Conservation (phyloP, 2,329 filamentous ascomycete genomes). For the Fusarium brevicatenulatum region DNA sequence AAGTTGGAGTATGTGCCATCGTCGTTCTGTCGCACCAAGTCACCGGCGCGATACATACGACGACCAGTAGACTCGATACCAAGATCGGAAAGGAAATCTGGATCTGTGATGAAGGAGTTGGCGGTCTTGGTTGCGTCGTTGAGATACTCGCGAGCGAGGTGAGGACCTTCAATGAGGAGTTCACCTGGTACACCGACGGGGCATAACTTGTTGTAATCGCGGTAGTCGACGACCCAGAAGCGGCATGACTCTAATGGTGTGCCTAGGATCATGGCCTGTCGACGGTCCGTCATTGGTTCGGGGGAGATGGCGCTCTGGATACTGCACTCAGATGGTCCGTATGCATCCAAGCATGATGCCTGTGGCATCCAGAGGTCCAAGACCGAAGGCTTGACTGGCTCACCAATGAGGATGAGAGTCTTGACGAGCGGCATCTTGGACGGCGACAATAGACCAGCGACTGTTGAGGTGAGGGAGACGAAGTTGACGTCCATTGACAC, state of each 20-base stretch:
- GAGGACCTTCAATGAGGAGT: background rate
- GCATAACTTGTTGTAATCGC: background rate
- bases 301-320: background rate
- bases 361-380: constrained; percentile 1
- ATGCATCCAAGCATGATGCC: background rate
- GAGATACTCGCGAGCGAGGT: background rate
- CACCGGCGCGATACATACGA: constrained; percentile 2
- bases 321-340: background rate
- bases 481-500: background rate
- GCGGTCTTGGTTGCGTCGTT: background rate
- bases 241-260: background rate
- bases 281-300: background rate
- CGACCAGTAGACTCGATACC: background rate
- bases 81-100: background rate
- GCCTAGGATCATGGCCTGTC: background rate
- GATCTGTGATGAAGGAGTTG: background rate
- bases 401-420: background rate
- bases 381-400: background rate
- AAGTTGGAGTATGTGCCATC: background rate
- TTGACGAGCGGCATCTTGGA: background rate
- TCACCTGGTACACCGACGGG: background rate
- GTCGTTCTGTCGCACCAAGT: background rate
- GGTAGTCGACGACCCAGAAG: background rate
- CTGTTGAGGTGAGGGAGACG: background rate
- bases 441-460: background rate